Evolutionary conservation across 768 basidiomycete species (phyloP).

Genomic region (Chalciporus pseudorubinellus): DNA sequence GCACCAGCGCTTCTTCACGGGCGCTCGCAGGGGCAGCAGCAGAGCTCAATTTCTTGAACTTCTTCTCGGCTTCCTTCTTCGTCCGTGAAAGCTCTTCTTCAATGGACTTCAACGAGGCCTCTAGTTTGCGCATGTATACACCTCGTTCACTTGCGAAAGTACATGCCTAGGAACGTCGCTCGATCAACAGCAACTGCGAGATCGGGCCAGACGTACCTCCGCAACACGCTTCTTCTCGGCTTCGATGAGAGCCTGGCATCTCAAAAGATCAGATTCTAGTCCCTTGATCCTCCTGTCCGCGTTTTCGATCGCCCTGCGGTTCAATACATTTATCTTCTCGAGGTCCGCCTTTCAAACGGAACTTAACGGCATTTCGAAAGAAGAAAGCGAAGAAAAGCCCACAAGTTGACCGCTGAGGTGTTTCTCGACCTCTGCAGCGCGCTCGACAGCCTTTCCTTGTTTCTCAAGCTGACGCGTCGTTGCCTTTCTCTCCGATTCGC

Average conservation of each 20-base stretch:
- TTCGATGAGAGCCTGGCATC: constrained; percentile 35
- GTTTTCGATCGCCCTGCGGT: constrained; percentile 30
- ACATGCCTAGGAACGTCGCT: constrained; percentile 24
- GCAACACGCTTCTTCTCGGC: constrained; percentile 37
- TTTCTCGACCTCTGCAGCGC: constrained; percentile 61
- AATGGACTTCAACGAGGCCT: constrained; percentile 13
- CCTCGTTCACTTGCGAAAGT: constrained; percentile 31
- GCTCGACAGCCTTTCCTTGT: constrained; percentile 63
- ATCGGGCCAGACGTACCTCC: constrained; percentile 35
- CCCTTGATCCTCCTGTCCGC: constrained; percentile 27
- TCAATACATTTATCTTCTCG: constrained; percentile 44
- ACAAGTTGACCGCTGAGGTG: constrained; percentile 59
- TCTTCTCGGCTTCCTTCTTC: constrained; percentile 54
- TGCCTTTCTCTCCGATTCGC: constrained; percentile 72
- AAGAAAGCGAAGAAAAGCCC: constrained; percentile 23
- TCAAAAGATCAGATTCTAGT: constrained; percentile 34
- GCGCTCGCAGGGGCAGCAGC: constrained; percentile 30
- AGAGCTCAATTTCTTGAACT: constrained; percentile 42
- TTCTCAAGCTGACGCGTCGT: constrained; percentile 55
- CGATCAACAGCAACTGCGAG: not conserved
- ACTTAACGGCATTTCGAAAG: not conserved
- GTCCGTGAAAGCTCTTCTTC: constrained; percentile 49
- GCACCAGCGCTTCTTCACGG: constrained; percentile 38
- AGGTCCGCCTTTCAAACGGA: constrained; percentile 33
- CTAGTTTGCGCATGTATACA: constrained; percentile 23